Conservation (phyloP, 371 early-diverging fungal genomes). For the Syncephalastrum racemosum region DNA sequence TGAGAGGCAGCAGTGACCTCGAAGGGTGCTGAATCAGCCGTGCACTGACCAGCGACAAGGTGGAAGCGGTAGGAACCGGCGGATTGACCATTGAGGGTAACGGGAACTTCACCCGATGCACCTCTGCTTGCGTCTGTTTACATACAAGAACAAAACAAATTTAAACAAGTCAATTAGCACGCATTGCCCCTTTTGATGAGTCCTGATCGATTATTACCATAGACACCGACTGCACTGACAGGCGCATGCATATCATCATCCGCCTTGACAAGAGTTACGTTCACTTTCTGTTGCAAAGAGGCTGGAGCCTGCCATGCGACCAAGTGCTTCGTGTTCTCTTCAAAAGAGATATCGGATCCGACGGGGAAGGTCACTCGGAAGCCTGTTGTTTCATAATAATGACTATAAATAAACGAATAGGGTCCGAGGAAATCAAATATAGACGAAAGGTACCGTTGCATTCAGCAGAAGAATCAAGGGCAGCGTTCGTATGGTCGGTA, state of each 20-base stretch:
- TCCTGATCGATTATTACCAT: conserved; percentile 18
- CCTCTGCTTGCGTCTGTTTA: conserved; percentile 26
- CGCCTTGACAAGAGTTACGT: conserved; percentile 27
- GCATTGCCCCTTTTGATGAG: too few relatives aligned
- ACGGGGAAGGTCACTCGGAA: too few relatives aligned
- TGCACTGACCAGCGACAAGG: conserved; percentile 12
- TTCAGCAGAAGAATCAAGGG: background rate
- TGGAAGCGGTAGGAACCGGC: too few relatives aligned
- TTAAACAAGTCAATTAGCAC: background rate
- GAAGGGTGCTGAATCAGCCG: conserved; percentile 27
- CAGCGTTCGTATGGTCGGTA: conserved; percentile 1
- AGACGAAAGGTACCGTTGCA: too few relatives aligned
- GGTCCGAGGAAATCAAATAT: too few relatives aligned
- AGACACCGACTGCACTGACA: conserved; percentile 19
- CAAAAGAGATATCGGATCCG: conserved; percentile 20
- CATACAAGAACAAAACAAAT: background rate
- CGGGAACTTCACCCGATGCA: conserved; percentile 27
- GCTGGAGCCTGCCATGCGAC: conserved; percentile 32
- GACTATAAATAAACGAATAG: too few relatives aligned
- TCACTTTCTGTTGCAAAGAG: conserved; percentile 21
- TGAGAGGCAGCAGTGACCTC: conserved; percentile 11
- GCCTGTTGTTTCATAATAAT: too few relatives aligned
- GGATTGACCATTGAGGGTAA: background rate
- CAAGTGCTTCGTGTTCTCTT: conserved; percentile 30
- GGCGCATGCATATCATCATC: conserved; percentile 10